Conservation (phyloP, 306 rosid genomes). For the Morella rubra region DNA sequence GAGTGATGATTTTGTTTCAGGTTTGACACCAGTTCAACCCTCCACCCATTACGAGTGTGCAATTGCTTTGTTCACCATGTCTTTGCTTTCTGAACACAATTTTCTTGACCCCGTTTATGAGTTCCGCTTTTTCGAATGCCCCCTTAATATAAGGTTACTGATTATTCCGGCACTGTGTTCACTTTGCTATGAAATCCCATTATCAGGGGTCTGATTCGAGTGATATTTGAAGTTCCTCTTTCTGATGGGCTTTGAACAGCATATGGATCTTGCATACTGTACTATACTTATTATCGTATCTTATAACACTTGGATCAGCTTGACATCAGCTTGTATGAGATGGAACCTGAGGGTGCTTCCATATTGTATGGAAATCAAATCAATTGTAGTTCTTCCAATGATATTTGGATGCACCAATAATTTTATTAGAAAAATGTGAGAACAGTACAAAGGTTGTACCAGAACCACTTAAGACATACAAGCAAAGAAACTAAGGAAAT, state of each 20-base stretch:
- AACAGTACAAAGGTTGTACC: too few species aligned
- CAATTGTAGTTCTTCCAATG: not conserved
- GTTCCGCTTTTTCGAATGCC: not conserved
- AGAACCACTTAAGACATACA: too few species aligned
- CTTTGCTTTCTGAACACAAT: slow-evolving; percentile 1
- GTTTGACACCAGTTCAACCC: slow-evolving; percentile 27
- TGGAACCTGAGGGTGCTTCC: not conserved
- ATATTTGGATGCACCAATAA: too few species aligned
- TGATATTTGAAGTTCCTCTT: not conserved
- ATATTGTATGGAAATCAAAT: not conserved
- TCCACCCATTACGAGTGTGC: slow-evolving; percentile 20
- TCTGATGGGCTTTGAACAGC: not conserved
- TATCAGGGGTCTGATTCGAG: not conserved
- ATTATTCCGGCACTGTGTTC: not conserved
- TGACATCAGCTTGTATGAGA: not conserved
- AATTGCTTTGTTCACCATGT: slow-evolving; percentile 11
- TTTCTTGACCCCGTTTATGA: not conserved
- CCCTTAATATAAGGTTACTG: not conserved
- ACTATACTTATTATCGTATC: not conserved
- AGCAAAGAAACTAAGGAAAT: too few species aligned
- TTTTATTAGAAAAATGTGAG: too few species aligned
- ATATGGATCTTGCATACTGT: not conserved
- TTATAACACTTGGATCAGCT: not conserved
- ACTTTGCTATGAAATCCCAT: not conserved
- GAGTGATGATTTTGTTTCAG: slow-evolving; percentile 35